Conservation (phyloP, 176 grass and related monocot genomes). For the Puccinellia tenuiflora region DNA sequence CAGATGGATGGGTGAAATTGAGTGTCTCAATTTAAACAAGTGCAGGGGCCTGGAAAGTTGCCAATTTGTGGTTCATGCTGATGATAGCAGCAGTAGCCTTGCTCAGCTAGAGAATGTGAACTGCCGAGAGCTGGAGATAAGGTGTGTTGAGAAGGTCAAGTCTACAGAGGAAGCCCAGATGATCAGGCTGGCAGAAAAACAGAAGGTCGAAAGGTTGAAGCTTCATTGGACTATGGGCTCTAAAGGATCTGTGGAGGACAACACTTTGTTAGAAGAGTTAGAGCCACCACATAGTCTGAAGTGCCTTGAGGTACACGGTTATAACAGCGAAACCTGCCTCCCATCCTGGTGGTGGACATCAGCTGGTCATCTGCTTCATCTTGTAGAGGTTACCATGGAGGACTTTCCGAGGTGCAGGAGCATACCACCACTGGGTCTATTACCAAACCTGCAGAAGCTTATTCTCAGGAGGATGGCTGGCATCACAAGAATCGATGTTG, state of each 20-base stretch:
- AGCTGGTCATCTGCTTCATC: not conserved
- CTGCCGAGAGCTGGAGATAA: too few species aligned
- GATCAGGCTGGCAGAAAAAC: too few species aligned
- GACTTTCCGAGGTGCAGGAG: not conserved
- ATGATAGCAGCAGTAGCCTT: not conserved
- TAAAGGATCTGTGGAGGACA: not conserved
- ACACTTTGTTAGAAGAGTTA: not conserved
- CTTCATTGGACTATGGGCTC: not conserved
- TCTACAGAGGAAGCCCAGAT: too few species aligned
- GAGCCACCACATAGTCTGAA: not conserved
- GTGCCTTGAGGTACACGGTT: not conserved
- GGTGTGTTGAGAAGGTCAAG: too few species aligned
- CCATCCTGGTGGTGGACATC: not conserved
- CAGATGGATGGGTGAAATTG: not conserved
- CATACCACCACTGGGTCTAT: not conserved
- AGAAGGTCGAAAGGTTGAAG: too few species aligned
- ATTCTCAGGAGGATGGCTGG: not conserved
- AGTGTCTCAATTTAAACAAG: not conserved
- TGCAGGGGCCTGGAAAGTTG: not conserved
- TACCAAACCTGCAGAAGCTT: not conserved
- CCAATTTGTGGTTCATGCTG: too few species aligned
- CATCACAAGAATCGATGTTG: not conserved
- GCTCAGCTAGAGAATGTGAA: not conserved
- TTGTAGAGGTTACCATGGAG: not conserved
- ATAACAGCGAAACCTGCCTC: not conserved